Evolutionary conservation across 495 filamentous ascomycete genomes (phyloP).

Genomic region (Penicillium silybi): DNA sequence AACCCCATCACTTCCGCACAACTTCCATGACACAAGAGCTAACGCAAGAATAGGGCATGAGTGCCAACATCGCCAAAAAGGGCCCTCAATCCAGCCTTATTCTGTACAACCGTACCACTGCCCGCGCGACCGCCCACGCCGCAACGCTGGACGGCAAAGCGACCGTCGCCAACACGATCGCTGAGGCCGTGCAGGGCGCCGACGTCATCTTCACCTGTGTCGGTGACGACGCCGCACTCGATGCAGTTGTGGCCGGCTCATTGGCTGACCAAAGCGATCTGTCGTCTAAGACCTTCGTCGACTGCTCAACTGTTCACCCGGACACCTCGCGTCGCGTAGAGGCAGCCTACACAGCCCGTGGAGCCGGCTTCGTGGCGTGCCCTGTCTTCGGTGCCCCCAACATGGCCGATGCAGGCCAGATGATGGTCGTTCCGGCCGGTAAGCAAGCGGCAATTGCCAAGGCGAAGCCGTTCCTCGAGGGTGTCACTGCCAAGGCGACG

Average conservation of each 20-base stretch:
- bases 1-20: neutral
- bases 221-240: conserved; percentile 72
- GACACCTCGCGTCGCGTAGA: conserved; percentile 68
- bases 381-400: conserved; percentile 81
- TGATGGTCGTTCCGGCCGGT: conserved; percentile 76
- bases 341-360: conserved; percentile 48
- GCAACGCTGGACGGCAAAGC: conserved; percentile 53
- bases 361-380: conserved; percentile 71
- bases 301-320: conserved; percentile 86
- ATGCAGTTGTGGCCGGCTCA: conserved; percentile 48
- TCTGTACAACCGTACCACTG: conserved; percentile 73
- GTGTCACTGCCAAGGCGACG: conserved; percentile 67
- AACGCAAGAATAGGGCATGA: conserved; percentile 64
- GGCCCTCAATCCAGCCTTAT: conserved; percentile 63
- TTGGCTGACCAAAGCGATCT: conserved; percentile 41
- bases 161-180: conserved; percentile 54
- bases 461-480: conserved; percentile 70
- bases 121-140: conserved; percentile 55
- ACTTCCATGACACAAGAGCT: neutral
- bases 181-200: conserved; percentile 61
- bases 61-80: conserved; percentile 75
- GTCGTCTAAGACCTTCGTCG: conserved; percentile 52
- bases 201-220: conserved; percentile 85
- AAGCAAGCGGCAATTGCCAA: conserved; percentile 54
- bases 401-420: conserved; percentile 69